Evolutionary conservation across 768 basidiomycete genomes (phyloP), one percentile per base, ranked within the genome.

Genomic region (Suillus americanus): DNA sequence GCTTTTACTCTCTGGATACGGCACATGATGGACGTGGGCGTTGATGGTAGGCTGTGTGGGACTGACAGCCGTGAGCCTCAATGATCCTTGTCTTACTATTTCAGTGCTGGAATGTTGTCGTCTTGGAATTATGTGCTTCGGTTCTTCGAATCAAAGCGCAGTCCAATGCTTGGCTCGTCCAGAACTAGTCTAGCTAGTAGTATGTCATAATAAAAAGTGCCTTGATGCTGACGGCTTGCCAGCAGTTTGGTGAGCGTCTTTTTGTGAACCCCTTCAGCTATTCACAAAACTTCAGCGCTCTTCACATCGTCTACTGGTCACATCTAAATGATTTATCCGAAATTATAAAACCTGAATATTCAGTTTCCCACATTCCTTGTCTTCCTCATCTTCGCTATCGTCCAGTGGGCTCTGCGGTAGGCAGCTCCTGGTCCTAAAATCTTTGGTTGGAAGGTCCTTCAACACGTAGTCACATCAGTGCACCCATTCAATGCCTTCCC

Each of bases 401-500:
- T 74, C 69, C 71, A 75, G 33, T 54, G 61, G 62, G 80, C 81
- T 79, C 82, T 83, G 82, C 80, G 81, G 78, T 77, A 82, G 81
- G 81, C 82, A 79, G 83, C 75, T 80, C 81, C 77, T 76, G 72
- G 65, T 72, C 62, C 71, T 69, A 53, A 69, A 72, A 64, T 70
- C 69, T 68, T 67, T 43, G 30, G 45, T 65, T 57, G 33, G 59
- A 64, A 66, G 69, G 66, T 70, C 68, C 64, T 65, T 64, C 62
- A 62, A 13, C 51, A 14, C 51, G 51, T 53, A 60, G 28, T 48
- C 30, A 46, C 43, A 64, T 28, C 62, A 33, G 23, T 25, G 14
- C 48, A 28, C 28, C 20, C 68, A 60, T 53, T 38, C 64, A 74
- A 83, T 83, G 89, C 92, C 91, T 71, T 92, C 90, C 78, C 89